Evolutionary conservation across 1,284 basidiomycete genomes (phyloP), one percentile per base, ranked within the genome.

Genomic region (Tausonia pullulans): DNA sequence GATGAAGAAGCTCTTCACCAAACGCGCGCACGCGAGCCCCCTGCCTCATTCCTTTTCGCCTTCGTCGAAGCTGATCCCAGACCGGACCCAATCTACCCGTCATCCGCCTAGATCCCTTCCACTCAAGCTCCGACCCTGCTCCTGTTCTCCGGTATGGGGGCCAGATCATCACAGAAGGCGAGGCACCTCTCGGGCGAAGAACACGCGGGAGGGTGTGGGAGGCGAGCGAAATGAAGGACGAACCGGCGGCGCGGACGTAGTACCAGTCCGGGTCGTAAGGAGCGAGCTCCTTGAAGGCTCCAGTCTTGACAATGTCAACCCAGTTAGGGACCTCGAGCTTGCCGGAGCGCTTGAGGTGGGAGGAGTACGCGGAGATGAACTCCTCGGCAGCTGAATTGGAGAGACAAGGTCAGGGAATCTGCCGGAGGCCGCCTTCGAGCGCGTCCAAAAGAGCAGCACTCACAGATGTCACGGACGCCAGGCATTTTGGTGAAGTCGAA

Each of bases 251-350:
- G 73, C 95, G 92, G 76, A 96, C 83, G 81, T 98, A 98, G 85
- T 87, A 99, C 95, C 95, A 99, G 80, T 98, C 96, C 62, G 91
- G 90, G 80, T 98, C 93, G 81, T 98, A 98, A 66, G 95, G 95
- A 63, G 94, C 94, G 70, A 95, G 90, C 82, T 99, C 95, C 82
- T 98, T 98, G 84, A 83, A 95, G 69, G 88, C 80, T 76, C 92
- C 96, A 68, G 95, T 99, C 84, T 99, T 99, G 79, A 98, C 95
- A 74, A 97, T 84, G 80, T 99, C 95, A 68, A 93, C 95, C 96
- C 96, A 99, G 79, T 86, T 88, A 73, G 95, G 95, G 71, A 99
- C 90, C 82, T 99, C 95, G 74, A 96, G 87, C 82, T 95, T 95
- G 78, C 92, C 91, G 69, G 92, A 92, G 73, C 92, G 87, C 82